Evolutionary conservation across 108 stramenopile genomes (phyloP).

Genomic region (Fragilariopsis cylindrus): DNA sequence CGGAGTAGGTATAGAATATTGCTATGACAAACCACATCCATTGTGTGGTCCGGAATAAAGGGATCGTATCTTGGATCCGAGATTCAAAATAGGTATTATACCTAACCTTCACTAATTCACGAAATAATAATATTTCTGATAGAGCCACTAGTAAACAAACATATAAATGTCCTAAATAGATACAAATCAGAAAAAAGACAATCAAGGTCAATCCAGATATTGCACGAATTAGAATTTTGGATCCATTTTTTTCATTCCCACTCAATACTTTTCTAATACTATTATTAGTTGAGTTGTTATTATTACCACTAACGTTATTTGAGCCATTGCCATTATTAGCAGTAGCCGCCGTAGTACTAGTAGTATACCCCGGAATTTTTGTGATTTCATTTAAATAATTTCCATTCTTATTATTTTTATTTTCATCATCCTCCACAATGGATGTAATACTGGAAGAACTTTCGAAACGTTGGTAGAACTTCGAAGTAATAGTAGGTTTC

Average conservation of each 20-base stretch:
- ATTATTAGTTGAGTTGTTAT: too few relatives aligned
- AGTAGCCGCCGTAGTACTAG: too few relatives aligned
- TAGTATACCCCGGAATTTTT: too few relatives aligned
- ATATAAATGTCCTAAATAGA: conserved; percentile 81
- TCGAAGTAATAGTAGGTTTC: too few relatives aligned
- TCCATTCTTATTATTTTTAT: too few relatives aligned
- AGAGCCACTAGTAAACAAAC: conserved; percentile 68
- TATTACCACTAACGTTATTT: too few relatives aligned
- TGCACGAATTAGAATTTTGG: conserved; percentile 55
- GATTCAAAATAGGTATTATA: conserved; percentile 77
- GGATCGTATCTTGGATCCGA: conserved; percentile 83
- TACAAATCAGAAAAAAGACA: conserved; percentile 48
- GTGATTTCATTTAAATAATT: too few relatives aligned
- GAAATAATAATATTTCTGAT: conserved; percentile 84
- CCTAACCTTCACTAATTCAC: conserved; percentile 94
- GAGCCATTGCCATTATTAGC: too few relatives aligned
- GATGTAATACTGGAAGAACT: too few relatives aligned
- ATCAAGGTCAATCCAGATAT: conserved; percentile 59
- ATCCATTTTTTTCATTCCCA: conserved; percentile 47
- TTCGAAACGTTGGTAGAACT: too few relatives aligned
- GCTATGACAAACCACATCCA: conserved; percentile 96
- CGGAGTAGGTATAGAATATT: conserved; percentile 89
- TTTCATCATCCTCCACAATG: too few relatives aligned
- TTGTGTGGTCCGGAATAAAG: conserved; percentile 96
- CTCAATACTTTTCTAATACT: too few relatives aligned